Evolutionary conservation across 1,284 basidiomycete genomes (phyloP).

Genomic region (Apiotrichum montevideense): DNA sequence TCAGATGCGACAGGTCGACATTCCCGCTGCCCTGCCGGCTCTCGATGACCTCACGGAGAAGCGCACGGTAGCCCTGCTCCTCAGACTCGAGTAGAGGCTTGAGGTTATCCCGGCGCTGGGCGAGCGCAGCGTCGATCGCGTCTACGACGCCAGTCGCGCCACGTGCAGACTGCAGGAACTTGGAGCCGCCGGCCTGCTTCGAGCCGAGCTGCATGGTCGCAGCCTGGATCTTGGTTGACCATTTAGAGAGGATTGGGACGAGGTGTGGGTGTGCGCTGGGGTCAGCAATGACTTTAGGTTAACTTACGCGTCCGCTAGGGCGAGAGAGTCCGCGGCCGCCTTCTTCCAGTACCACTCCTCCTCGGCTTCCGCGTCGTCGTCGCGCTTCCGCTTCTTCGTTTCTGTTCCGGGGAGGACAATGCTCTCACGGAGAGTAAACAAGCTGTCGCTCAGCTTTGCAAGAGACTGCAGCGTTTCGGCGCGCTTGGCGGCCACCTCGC

Average conservation of each 20-base stretch:
- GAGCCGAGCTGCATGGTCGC: slow-evolving; percentile 55
- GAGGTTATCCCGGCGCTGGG: slow-evolving; percentile 25
- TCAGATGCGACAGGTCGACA: slow-evolving; percentile 30
- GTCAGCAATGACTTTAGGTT: slow-evolving; percentile 5
- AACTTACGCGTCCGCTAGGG: slow-evolving; percentile 33
- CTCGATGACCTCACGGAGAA: slow-evolving; percentile 83
- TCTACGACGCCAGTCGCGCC: slow-evolving; percentile 45
- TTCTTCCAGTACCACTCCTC: slow-evolving; percentile 32
- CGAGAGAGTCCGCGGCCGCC: slow-evolving; percentile 31
- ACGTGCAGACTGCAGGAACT: slow-evolving; percentile 59
- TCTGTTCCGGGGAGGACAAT: slow-evolving; percentile 27
- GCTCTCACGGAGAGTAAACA: slow-evolving; percentile 63
- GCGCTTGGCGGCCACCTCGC: slow-evolving; percentile 23
- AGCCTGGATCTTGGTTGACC: slow-evolving; percentile 88
- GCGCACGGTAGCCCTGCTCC: slow-evolving; percentile 81
- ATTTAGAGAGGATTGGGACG: slow-evolving; percentile 73
- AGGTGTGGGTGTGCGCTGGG: slow-evolving; percentile 57
- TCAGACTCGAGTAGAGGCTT: slow-evolving; percentile 55
- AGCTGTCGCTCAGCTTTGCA: slow-evolving; percentile 32
- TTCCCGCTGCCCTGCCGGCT: slow-evolving; percentile 32
- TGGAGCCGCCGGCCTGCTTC: slow-evolving; percentile 38
- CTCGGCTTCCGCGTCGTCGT: slow-evolving; percentile 8
- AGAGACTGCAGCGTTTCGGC: slow-evolving; percentile 30
- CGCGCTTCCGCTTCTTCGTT: slow-evolving; percentile 9
- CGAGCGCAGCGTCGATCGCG: slow-evolving; percentile 36